Conservation (phyloP, 192 early-diverging fungal genomes). For the Funneliformis mosseae region DNA sequence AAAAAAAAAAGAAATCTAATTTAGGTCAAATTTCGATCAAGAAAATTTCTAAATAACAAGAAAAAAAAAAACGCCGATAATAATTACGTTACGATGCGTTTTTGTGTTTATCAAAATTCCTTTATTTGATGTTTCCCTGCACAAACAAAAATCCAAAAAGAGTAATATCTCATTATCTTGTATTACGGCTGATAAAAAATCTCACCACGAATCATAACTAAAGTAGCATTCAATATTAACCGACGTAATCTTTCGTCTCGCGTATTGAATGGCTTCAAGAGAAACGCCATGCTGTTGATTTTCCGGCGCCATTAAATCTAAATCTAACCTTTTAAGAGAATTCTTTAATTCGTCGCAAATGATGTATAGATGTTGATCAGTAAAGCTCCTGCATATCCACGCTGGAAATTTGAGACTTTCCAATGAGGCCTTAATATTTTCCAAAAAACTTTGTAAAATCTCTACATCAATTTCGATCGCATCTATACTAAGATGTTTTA, state of each 20-base stretch:
- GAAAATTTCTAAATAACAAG: too few relatives aligned
- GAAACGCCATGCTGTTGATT: not conserved
- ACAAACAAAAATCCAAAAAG: too few relatives aligned
- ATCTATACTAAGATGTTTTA: not conserved
- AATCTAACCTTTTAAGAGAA: not conserved
- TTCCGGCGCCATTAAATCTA: not conserved
- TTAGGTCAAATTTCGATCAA: too few relatives aligned
- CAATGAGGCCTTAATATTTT: not conserved
- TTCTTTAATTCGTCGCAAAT: not conserved
- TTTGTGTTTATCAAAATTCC: too few relatives aligned
- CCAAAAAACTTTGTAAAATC: not conserved
- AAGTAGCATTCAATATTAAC: not conserved
- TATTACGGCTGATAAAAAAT: too few relatives aligned
- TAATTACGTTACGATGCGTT: too few relatives aligned
- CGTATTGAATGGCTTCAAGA: not conserved
- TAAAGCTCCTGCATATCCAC: slow-evolving; percentile 14
- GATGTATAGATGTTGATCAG: slow-evolving; percentile 10
- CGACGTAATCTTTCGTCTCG: not conserved
- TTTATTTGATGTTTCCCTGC: too few relatives aligned
- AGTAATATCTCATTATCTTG: too few relatives aligned
- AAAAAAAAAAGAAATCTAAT: too few relatives aligned
- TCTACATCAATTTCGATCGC: not conserved
- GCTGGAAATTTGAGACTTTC: not conserved
- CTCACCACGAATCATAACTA: not conserved
- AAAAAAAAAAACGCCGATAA: too few relatives aligned